These are phyloP conservation scores for Zymoseptoria tritici DNA, from an alignment of 2,329 filamentous ascomycete species.

Conservation along the genomic window DNA sequence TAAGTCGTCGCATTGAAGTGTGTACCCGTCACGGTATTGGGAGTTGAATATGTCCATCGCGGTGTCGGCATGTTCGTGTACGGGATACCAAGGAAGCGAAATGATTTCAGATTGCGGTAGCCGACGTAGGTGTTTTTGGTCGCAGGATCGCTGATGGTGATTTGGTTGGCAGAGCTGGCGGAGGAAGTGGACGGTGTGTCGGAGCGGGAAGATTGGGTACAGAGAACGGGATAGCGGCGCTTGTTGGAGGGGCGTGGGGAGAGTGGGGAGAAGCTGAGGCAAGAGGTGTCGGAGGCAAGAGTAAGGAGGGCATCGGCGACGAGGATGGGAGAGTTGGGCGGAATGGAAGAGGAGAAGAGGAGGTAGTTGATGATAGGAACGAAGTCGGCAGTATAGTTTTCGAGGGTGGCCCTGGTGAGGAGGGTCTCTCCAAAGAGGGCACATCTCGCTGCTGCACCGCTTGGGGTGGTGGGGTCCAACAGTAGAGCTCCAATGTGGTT, in stretches of 20 bases:
- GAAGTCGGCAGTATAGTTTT: conserved; percentile 41
- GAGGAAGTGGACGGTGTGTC: conserved; percentile 29
- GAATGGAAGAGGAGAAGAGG: conserved; percentile 29
- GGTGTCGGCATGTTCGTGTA: conserved; percentile 37
- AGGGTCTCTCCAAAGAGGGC: conserved; percentile 42
- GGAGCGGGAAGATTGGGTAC: conserved; percentile 41
- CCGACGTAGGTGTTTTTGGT: conserved; percentile 43
- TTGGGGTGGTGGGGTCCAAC: conserved; percentile 37
- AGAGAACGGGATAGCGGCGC: conserved; percentile 40
- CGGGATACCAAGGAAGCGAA: conserved; percentile 42
- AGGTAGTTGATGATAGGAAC: conserved; percentile 40
- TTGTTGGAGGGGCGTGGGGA: conserved; percentile 23
- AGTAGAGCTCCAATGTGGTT: conserved; percentile 48
- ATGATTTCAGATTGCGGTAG: conserved; percentile 47
- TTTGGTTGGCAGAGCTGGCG: conserved; percentile 31
- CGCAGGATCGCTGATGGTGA: conserved; percentile 32
- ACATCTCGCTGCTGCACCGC: conserved; percentile 39
- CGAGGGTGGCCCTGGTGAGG: conserved; percentile 36
- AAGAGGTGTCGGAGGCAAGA: not conserved
- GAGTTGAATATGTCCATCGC: conserved; percentile 41
- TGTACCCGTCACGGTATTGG: conserved; percentile 40
- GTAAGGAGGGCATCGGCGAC: conserved; percentile 17
- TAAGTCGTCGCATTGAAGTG: conserved; percentile 41
- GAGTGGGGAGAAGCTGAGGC: conserved; percentile 17
- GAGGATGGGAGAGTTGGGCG: conserved; percentile 12